Base-by-base conservation (phyloP, 78 protist genomes). In the Dictyostelium firmibasis region DNA sequence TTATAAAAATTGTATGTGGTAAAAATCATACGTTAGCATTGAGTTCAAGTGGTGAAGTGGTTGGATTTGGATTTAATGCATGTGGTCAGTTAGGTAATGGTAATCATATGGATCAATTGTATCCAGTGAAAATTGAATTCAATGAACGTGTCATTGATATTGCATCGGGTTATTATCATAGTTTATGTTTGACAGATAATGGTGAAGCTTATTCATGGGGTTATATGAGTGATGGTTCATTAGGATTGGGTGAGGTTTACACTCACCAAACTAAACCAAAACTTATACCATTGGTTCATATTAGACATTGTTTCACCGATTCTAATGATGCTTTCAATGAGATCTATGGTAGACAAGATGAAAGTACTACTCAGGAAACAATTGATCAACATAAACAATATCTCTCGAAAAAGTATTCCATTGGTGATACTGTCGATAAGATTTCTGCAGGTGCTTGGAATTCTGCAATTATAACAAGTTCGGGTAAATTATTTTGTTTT, bases 81-180 rank as follows among this genome's bases (percentile, higher is more conserved):
- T 92, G 95, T 38, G 97, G 97, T n/a, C 97, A 96, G 67, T 82
- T 96, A 1, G 97, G 96, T 33, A 20, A 62, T 23, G 84, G 84
- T 8, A 69, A 33, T 44, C 75, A 31, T 75, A 69, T 35, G 20
- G 82, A 89, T n/a, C 62, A 69, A 3, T 11, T 43, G 4, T 5
- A 57, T 4, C 94, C 94, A 36, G 74, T 18, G 6, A 81, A 33
- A 33, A 25, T 89, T 2, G 94, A 81, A 11, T 35, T 89, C n/a
- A 13, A n/a, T n/a, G 94, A 81, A 16, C 33, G 70, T 23, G 81
- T 81, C 18, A 50, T 89, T 0, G 87, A 89, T 36, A 81, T 89
- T 29, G 86, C 82, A 1, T 35, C 85, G 20, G 94, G 94, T 0
- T 89, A 89, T n/a, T 81, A 81, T 23, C 94, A 89, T 81, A 14